Evolutionary conservation across 2,329 filamentous ascomycete species (phyloP).

Genomic region (Teratosphaeria zuluensis): DNA sequence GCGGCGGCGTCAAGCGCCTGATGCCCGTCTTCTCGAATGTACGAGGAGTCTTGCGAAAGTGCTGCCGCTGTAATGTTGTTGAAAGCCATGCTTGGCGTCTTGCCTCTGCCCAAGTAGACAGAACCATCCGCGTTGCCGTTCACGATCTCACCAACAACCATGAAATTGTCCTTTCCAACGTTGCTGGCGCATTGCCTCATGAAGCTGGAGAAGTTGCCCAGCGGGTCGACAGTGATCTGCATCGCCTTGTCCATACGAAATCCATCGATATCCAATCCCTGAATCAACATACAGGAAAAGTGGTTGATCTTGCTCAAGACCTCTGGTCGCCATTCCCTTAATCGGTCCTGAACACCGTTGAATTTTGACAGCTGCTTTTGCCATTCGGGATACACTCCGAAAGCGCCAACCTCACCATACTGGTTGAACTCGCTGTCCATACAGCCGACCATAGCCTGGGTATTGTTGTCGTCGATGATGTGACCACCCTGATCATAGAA

Average conservation of each 20-base stretch:
- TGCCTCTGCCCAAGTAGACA: constrained; percentile 53
- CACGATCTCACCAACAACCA: constrained; percentile 55
- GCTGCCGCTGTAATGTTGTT: constrained; percentile 41
- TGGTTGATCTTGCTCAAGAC: constrained; percentile 49
- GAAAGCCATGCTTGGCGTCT: constrained; percentile 45
- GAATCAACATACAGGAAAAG: constrained; percentile 55
- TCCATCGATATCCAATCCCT: constrained; percentile 55
- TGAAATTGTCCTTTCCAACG: constrained; percentile 55
- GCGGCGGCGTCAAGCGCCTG: constrained; percentile 50
- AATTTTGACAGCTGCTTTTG: constrained; percentile 56
- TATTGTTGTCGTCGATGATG: constrained; percentile 39
- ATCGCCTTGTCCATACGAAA: constrained; percentile 59
- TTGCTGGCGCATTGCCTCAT: constrained; percentile 48
- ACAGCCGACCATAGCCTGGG: constrained; percentile 43
- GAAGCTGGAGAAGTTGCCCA: constrained; percentile 47
- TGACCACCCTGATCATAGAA: constrained; percentile 53
- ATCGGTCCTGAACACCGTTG: constrained; percentile 56
- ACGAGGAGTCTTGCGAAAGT: constrained; percentile 17
- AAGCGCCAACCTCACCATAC: constrained; percentile 55
- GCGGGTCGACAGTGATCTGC: constrained; percentile 52
- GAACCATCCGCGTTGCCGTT: constrained; percentile 52
- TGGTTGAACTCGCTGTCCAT: constrained; percentile 55
- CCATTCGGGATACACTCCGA: constrained; percentile 55
- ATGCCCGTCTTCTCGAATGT: constrained; percentile 43
- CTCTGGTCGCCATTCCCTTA: constrained; percentile 53